Evolutionary conservation across 805 yeast species (phyloP).

Genomic region (Pichia nakasei): DNA sequence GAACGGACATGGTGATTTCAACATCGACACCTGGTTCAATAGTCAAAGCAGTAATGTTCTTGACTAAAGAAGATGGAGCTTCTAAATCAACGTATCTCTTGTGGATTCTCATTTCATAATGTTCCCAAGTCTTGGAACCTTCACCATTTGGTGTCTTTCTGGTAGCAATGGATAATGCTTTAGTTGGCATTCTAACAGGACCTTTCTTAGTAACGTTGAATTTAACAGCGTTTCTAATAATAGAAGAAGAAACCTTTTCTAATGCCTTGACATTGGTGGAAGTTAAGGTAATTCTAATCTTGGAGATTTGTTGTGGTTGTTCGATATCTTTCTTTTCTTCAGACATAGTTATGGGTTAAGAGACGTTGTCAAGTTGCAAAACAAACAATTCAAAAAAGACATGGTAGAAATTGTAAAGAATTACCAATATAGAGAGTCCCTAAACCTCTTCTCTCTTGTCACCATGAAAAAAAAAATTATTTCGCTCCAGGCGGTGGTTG

Average conservation of each 20-base stretch:
- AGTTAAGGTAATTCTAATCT: slow-evolving; percentile 98
- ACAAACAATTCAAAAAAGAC: neutral
- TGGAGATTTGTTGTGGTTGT: slow-evolving; percentile 77
- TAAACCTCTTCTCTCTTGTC: too few species aligned
- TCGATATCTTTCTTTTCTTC: slow-evolving; percentile 77
- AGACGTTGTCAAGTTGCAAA: slow-evolving; percentile 24
- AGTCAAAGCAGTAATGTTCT: slow-evolving; percentile 95
- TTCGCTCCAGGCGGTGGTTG: too few species aligned
- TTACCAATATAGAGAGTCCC: too few species aligned
- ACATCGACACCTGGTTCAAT: slow-evolving; percentile 99
- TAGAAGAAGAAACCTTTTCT: slow-evolving; percentile 91
- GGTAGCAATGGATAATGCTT: slow-evolving; percentile 95
- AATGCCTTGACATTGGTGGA: slow-evolving; percentile 98
- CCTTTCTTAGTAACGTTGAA: slow-evolving; percentile 89
- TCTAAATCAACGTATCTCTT: slow-evolving; percentile 98
- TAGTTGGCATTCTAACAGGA: slow-evolving; percentile 99
- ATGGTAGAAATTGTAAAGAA: neutral
- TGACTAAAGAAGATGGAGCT: slow-evolving; percentile 90
- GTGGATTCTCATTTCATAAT: slow-evolving; percentile 99
- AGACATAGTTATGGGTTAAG: slow-evolving; percentile 45
- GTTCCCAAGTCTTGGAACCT: slow-evolving; percentile 99
- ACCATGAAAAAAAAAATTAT: too few species aligned
- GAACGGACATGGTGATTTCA: slow-evolving; percentile 85
- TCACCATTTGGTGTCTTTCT: slow-evolving; percentile 99
- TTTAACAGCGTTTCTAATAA: slow-evolving; percentile 78